Percentiles rank a stretch among this genome's conserved stretches.
Conservation (phyloP, 345 rosid genomes). For the Sisymbrium irio region DNA sequence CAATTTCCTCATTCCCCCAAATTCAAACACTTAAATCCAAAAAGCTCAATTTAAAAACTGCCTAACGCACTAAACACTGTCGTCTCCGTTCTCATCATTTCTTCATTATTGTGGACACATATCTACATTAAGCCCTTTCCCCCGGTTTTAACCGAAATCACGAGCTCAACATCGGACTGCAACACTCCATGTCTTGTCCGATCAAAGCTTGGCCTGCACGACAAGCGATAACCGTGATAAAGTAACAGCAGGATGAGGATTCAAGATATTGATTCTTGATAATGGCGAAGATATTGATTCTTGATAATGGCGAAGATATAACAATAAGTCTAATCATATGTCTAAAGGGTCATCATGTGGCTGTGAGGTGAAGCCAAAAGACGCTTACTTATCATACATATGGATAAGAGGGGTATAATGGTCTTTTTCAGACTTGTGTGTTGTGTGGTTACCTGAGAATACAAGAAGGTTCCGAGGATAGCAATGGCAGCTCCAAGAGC, state of each 20-base stretch:
- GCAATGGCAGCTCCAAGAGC: constrained; percentile 98
- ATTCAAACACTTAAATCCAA: constrained; percentile 6
- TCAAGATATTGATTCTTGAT: neutral
- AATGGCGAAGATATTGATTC: too few species aligned
- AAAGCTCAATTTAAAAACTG: constrained; percentile 11
- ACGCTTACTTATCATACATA: constrained; percentile 3
- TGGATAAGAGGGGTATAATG: constrained; percentile 13
- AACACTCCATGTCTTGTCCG: neutral
- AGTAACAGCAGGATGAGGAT: neutral
- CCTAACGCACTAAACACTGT: constrained; percentile 29
- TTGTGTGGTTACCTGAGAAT: constrained; percentile 69
- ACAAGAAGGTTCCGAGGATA: constrained; percentile 90
- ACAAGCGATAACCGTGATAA: neutral
- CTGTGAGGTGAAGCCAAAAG: constrained; percentile 1
- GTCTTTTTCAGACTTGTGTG: constrained; percentile 5
- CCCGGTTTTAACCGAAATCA: constrained; percentile 10
- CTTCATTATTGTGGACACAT: constrained; percentile 26
- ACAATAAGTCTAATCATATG: neutral
- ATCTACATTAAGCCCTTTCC: constrained; percentile 39
- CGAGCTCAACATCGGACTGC: constrained; percentile 20
- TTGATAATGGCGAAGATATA: too few species aligned
- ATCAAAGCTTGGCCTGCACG: constrained; percentile 33
- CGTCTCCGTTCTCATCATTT: constrained; percentile 14
- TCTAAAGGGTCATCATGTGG: constrained; percentile 7
- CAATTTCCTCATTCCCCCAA: constrained; percentile 14